Base-by-base conservation (phyloP, 805 yeast species). In the Kazachstania martiniae region DNA sequence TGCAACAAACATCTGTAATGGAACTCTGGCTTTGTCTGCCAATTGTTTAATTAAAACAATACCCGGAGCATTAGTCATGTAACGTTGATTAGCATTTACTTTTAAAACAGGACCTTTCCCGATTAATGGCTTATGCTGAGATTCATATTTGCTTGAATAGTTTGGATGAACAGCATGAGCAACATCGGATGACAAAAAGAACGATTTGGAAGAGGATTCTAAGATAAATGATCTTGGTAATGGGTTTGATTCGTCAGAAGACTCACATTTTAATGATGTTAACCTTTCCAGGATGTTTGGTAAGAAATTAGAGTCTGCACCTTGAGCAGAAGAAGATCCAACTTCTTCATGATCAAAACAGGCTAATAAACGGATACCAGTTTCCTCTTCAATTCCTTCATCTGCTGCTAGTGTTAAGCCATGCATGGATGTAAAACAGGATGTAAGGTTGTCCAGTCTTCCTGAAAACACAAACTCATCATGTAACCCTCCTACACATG, bases 81-180 rank as follows among this genome's bases (percentile, higher is more conserved):
- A 91, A 36, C 95, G 72, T 62, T 91, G 97, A 57, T 85, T 89
- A 8, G 97, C 96, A 51, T 89, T 89, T 52, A 89, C 63, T 58
- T 89, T 89, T 51, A 89, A 74, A 3, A 86, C 96, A 0, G 97
- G 95, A 5, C 98, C 98, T 22, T 66, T 65, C 49, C 94, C 93
- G 39, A 89, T 61, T 32, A 67, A 66, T 1, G 98, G 97, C 42
- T 73, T 72, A 56, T 89, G 94, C 39, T 70, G 63, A 15, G 72
- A 53, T 53, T 91, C 97, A 58, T 91, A 81, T 45, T 72, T 72
- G 33, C 68, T 70, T 4, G 72, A 61, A 56, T 89, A 89, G 58
- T 89, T 89, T 36, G 98, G 98, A 56, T 89, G 95, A 24, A 89
- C 80, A 21, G 95, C 97, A 53, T 89, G 98, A 1, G 97, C 95